Conservation (phyloP, 305 asterid species). For the Solanum hybrid region DNA sequence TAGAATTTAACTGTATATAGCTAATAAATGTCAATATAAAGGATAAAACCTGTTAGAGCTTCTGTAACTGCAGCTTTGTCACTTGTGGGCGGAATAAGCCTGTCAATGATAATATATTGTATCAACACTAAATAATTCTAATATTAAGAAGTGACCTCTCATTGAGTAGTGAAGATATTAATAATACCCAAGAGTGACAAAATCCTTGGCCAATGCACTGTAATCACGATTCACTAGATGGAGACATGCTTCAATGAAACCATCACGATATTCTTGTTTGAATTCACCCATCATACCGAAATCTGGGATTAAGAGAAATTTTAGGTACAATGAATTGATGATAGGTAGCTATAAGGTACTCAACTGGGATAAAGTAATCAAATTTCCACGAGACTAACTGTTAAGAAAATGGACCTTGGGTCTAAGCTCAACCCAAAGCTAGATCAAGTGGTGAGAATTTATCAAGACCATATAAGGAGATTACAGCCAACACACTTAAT, state of each 20-base stretch:
- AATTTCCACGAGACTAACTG: not conserved
- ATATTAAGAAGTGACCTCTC: not conserved
- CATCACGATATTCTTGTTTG: slow-evolving; percentile 88
- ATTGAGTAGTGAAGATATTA: slow-evolving; percentile 14
- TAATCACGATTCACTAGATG: slow-evolving; percentile 97
- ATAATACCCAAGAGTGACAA: slow-evolving; percentile 88
- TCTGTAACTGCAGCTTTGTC: slow-evolving; percentile 76
- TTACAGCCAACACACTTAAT: not conserved
- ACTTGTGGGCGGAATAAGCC: slow-evolving; percentile 91
- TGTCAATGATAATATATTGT: slow-evolving; percentile 21
- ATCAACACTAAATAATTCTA: slow-evolving; percentile 6
- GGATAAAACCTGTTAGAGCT: slow-evolving; percentile 69
- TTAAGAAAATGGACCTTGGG: not conserved
- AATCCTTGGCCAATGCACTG: slow-evolving; percentile 83
- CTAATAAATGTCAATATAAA: not conserved
- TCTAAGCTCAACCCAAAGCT: not conserved
- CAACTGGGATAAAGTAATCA: not conserved
- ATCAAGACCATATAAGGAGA: not conserved
- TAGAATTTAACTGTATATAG: not conserved
- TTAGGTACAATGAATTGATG: not conserved
- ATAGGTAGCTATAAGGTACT: not conserved
- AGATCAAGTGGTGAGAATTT: not conserved
- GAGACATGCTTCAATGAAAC: slow-evolving; percentile 94
- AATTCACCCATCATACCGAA: slow-evolving; percentile 99
- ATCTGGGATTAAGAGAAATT: slow-evolving; percentile 32